Evolutionary conservation across 306 rosid species (phyloP).

Genomic region (Vigna nakashimae): DNA sequence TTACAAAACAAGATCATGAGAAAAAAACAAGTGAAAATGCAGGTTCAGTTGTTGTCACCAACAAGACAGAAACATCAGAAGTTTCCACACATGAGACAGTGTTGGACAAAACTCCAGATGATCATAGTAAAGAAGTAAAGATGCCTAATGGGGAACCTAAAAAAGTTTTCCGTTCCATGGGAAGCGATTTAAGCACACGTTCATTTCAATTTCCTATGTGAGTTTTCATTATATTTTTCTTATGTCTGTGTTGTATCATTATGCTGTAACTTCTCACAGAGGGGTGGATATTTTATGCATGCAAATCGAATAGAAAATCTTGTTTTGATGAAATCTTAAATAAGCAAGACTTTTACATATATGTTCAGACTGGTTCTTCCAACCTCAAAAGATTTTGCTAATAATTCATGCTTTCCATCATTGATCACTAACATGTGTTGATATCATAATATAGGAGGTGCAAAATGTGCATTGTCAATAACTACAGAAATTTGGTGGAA

Average conservation of each 20-base stretch:
- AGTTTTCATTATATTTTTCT: conserved; percentile 37
- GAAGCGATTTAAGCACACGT: conserved; percentile 45
- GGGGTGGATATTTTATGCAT: neutral
- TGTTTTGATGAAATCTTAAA: conserved; percentile 9
- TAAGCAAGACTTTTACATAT: neutral
- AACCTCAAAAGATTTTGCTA: neutral
- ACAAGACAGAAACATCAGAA: neutral
- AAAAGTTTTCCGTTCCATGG: conserved; percentile 36
- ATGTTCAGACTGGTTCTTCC: neutral
- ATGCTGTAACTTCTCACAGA: neutral
- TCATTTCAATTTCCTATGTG: conserved; percentile 76
- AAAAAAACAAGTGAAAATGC: neutral
- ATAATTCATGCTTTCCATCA: neutral
- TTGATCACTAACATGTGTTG: neutral
- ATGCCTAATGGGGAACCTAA: conserved; percentile 18
- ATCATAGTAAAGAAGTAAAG: neutral
- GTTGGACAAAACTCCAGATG: conserved; percentile 18
- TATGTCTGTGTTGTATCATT: conserved; percentile 13
- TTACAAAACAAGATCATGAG: neutral
- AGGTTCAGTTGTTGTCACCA: neutral
- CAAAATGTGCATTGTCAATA: neutral
- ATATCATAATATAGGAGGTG: conserved; percentile 14
- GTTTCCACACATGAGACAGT: neutral
- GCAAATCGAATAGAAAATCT: conserved; percentile 10
- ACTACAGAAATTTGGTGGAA: neutral